phyloP scores from a whole-genome alignment of 2,329 filamentous ascomycete genomes.

The Botryosphaeria dothidea region DNA sequence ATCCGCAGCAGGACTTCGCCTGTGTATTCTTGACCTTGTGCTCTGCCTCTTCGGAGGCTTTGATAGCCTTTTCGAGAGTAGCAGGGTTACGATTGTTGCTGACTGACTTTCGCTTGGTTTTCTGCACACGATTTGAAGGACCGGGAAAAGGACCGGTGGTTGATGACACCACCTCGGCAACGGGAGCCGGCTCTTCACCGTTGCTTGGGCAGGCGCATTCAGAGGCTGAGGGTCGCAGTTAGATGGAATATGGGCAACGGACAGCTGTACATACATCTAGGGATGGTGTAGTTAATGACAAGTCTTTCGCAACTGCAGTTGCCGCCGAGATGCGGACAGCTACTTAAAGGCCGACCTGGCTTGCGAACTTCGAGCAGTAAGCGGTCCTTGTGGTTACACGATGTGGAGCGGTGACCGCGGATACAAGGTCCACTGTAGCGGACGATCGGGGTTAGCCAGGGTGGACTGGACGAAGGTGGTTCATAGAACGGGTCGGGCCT shows the following conservation, averaged over 20 bases:
- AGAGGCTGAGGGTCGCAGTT: conserved; percentile 25
- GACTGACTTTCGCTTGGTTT: conserved; percentile 31
- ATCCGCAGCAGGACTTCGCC: conserved; percentile 12
- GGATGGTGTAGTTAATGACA: conserved; percentile 51
- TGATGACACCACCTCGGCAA: conserved; percentile 4
- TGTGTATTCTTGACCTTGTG: neutral
- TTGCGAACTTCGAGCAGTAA: conserved; percentile 71
- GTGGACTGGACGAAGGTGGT: conserved; percentile 2
- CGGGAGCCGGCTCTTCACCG: conserved; percentile 12
- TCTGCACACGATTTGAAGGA: conserved; percentile 32
- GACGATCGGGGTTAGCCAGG: conserved; percentile 1
- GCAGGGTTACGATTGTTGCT: conserved; percentile 27
- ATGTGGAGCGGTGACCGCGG: conserved; percentile 73
- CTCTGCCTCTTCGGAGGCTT: conserved; percentile 23
- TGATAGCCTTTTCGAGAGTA: conserved; percentile 36
- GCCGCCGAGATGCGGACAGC: conserved; percentile 66
- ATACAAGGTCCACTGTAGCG: conserved; percentile 68
- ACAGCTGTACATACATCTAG: conserved; percentile 32
- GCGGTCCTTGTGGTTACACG: conserved; percentile 70
- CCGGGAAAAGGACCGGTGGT: conserved; percentile 2
- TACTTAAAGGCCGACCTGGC: conserved; percentile 68
- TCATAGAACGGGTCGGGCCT: neutral
- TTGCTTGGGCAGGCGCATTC: conserved; percentile 38
- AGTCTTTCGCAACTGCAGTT: conserved; percentile 64
- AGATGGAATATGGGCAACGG: neutral